A percentile compares a stretch with the other conserved stretches of the same genome.
Evolutionary conservation across 1,284 basidiomycete genomes (phyloP).

Genomic region (Austroboletus rostrupii): DNA sequence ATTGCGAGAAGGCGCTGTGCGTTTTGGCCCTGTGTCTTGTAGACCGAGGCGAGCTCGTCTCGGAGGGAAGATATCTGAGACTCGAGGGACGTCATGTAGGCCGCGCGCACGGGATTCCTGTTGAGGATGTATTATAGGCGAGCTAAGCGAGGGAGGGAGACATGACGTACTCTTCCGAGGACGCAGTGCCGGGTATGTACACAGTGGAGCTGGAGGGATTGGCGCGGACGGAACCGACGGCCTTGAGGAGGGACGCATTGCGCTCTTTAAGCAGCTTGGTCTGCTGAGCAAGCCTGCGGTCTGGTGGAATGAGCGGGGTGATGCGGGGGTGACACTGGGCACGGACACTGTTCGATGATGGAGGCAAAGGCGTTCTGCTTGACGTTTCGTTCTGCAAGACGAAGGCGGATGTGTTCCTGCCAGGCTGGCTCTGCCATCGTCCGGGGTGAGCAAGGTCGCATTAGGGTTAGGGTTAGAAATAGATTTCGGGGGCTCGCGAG

Average conservation of each 20-base stretch:
- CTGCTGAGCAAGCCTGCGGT: slow-evolving; percentile 85
- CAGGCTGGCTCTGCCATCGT: slow-evolving; percentile 75
- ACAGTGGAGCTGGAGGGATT: slow-evolving; percentile 63
- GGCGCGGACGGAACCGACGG: slow-evolving; percentile 66
- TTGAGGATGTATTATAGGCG: slow-evolving; percentile 10
- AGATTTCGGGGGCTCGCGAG: slow-evolving; percentile 19
- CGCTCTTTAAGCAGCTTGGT: slow-evolving; percentile 86
- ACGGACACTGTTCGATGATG: slow-evolving; percentile 85
- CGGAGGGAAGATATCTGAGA: slow-evolving; percentile 87
- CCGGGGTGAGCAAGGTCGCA: not conserved
- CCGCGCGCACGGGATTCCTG: slow-evolving; percentile 79
- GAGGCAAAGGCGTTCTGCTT: slow-evolving; percentile 74
- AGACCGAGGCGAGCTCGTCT: slow-evolving; percentile 88
- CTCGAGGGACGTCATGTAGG: slow-evolving; percentile 88
- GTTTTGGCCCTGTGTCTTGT: slow-evolving; percentile 95
- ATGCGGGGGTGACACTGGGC: not conserved
- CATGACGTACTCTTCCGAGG: slow-evolving; percentile 60
- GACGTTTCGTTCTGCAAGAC: slow-evolving; percentile 74
- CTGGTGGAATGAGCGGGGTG: slow-evolving; percentile 40
- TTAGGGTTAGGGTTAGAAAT: slow-evolving; percentile 28
- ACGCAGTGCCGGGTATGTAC: slow-evolving; percentile 54
- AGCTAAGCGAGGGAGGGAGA: slow-evolving; percentile 7
- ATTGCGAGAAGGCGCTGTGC: slow-evolving; percentile 88
- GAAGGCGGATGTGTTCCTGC: slow-evolving; percentile 74
- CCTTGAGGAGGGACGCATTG: slow-evolving; percentile 79